Evolutionary conservation across 2,329 filamentous ascomycete genomes (phyloP).

Genomic region (Sclerotinia subarctica): DNA sequence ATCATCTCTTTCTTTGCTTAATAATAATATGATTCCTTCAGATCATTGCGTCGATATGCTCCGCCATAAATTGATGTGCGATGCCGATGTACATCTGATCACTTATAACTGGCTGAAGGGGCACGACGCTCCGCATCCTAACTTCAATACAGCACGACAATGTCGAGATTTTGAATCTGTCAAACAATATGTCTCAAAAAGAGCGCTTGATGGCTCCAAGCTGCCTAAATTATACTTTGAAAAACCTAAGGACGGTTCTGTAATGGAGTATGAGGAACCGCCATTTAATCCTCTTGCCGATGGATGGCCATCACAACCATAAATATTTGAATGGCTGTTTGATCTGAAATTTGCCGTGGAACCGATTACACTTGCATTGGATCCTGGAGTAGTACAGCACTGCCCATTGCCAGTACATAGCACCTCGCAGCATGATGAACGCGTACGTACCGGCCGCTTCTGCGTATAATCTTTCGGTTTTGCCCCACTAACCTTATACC

Average conservation of each 20-base stretch:
- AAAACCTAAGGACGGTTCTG: conserved; percentile 16
- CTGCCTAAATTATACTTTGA: conserved; percentile 1
- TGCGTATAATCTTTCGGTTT: too few relatives aligned
- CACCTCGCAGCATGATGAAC: too few relatives aligned
- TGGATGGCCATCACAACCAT: not conserved
- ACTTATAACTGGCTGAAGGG: conserved; percentile 17
- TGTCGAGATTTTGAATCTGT: conserved; percentile 19
- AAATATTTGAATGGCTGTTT: not conserved
- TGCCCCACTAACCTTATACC: too few relatives aligned
- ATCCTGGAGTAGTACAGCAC: too few relatives aligned
- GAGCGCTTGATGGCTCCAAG: conserved; percentile 4
- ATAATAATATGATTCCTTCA: not conserved
- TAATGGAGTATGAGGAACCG: conserved; percentile 15
- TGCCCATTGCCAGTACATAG: too few relatives aligned
- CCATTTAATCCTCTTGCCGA: conserved; percentile 12
- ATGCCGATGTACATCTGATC: conserved; percentile 15
- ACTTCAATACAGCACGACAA: conserved; percentile 15
- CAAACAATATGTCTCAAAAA: not conserved
- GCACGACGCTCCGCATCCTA: conserved; percentile 13
- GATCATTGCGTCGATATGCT: conserved; percentile 20
- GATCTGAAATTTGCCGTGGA: not conserved
- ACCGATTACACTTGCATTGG: too few relatives aligned
- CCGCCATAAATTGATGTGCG: conserved; percentile 19
- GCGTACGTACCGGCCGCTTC: too few relatives aligned
- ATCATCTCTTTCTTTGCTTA: not conserved